phyloP scores from a whole-genome alignment of 2,329 filamentous ascomycete species.

The Alternaria triticina region DNA sequence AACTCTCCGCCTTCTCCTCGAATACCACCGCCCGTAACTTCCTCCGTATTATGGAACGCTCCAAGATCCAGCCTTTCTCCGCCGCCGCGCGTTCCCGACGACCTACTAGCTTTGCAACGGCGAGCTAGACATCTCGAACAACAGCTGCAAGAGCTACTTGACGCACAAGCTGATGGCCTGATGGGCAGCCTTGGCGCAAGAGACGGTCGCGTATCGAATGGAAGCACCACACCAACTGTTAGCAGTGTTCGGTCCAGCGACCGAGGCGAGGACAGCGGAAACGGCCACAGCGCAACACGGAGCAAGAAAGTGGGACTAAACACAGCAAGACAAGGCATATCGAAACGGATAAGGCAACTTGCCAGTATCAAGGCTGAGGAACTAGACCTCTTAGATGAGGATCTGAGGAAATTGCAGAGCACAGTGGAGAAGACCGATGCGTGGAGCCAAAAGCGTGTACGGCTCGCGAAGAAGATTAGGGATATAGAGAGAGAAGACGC shows the following conservation, averaged over 20 bases:
- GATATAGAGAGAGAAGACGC: slow-evolving; percentile 63
- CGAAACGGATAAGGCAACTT: slow-evolving; percentile 67
- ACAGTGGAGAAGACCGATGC: slow-evolving; percentile 65
- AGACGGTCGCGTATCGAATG: slow-evolving; percentile 53
- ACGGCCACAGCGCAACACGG: slow-evolving; percentile 23
- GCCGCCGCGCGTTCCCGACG: slow-evolving; percentile 41
- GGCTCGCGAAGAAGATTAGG: slow-evolving; percentile 62
- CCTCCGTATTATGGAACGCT: slow-evolving; percentile 41
- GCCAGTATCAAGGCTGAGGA: slow-evolving; percentile 73
- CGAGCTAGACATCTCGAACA: slow-evolving; percentile 62
- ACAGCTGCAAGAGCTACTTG: slow-evolving; percentile 64
- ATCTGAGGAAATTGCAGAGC: slow-evolving; percentile 63
- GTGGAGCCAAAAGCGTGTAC: slow-evolving; percentile 64
- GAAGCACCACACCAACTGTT: slow-evolving; percentile 58
- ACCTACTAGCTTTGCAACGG: slow-evolving; percentile 59
- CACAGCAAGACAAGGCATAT: slow-evolving; percentile 69
- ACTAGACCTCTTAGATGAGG: slow-evolving; percentile 63
- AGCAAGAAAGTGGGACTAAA: slow-evolving; percentile 66
- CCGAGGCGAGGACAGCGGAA: slow-evolving; percentile 25
- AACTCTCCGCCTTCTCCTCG: slow-evolving; percentile 40
- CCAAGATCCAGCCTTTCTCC: slow-evolving; percentile 33
- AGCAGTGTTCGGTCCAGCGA: slow-evolving; percentile 47
- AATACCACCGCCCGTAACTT: slow-evolving; percentile 44
- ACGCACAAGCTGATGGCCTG: slow-evolving; percentile 66
- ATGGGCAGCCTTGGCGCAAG: slow-evolving; percentile 55